Conservation (phyloP, 2,329 filamentous ascomycete genomes). For the Pseudogymnoascus sp. region DNA sequence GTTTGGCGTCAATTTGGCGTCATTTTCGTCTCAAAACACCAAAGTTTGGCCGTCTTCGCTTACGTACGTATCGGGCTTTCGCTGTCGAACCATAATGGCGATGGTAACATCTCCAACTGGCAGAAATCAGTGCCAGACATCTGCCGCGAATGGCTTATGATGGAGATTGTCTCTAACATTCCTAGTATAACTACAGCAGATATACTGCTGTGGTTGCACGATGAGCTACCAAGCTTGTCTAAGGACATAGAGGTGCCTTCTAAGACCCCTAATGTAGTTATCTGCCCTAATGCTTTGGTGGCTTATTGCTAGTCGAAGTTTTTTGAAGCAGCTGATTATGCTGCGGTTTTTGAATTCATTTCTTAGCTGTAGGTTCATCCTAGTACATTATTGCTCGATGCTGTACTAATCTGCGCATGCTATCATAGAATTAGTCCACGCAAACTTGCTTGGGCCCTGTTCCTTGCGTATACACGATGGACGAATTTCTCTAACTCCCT, state of each 20-base stretch:
- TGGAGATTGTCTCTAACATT: not conserved
- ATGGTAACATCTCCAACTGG: not conserved
- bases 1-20: too few species aligned
- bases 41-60: too few species aligned
- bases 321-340: not conserved
- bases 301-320: not conserved
- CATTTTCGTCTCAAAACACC: too few species aligned
- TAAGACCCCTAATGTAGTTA: not conserved
- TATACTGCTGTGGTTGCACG: not conserved
- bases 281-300: not conserved
- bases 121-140: not conserved
- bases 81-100: not conserved
- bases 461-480: not conserved
- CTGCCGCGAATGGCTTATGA: not conserved
- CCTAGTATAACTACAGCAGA: not conserved
- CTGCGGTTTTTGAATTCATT: not conserved
- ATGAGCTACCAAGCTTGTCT: not conserved
- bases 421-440: not conserved
- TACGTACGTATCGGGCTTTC: not conserved
- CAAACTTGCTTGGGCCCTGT: not conserved
- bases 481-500: not conserved
- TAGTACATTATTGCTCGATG: not conserved
- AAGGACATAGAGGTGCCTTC: not conserved
- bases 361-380: not conserved
- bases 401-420: not conserved